Percentiles rank a stretch among this genome's conserved stretches.
These are phyloP conservation scores for Mycena citricolor DNA, from an alignment of 1,284 basidiomycete species.

Conservation along the genomic window DNA sequence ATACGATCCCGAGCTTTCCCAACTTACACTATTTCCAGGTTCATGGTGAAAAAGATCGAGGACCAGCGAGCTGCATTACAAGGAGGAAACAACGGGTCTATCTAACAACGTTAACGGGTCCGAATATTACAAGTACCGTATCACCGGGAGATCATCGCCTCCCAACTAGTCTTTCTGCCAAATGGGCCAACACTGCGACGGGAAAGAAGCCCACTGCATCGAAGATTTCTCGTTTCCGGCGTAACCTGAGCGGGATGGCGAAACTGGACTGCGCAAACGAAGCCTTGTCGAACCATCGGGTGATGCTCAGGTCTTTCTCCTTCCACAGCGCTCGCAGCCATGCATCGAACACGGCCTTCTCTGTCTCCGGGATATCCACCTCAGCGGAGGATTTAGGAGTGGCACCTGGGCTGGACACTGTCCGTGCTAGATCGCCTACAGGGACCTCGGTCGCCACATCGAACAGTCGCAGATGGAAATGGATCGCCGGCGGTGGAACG, in stretches of 20 bases:
- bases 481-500: conserved; percentile 81
- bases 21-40: neutral
- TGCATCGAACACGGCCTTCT: conserved; percentile 73
- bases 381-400: conserved; percentile 36
- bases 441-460: conserved; percentile 66
- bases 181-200: conserved; percentile 51
- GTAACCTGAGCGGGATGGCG: conserved; percentile 61
- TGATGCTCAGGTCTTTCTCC: conserved; percentile 79
- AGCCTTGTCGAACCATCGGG: conserved; percentile 14
- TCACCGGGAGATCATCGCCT: neutral
- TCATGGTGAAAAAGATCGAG: conserved; percentile 83
- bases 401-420: conserved; percentile 35
- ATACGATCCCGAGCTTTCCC: neutral
- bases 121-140: conserved; percentile 13
- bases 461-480: conserved; percentile 83
- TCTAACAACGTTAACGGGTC: conserved; percentile 1
- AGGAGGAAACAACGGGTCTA: conserved; percentile 1
- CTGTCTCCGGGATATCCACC: conserved; percentile 64
- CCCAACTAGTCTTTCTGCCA: neutral
- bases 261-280: conserved; percentile 28
- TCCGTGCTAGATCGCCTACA: conserved; percentile 53
- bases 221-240: conserved; percentile 51
- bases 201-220: conserved; percentile 72
- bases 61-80: conserved; percentile 36
- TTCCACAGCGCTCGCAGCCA: conserved; percentile 86